Conservation (phyloP, 768 basidiomycete genomes). For the Boletellus ananas region DNA sequence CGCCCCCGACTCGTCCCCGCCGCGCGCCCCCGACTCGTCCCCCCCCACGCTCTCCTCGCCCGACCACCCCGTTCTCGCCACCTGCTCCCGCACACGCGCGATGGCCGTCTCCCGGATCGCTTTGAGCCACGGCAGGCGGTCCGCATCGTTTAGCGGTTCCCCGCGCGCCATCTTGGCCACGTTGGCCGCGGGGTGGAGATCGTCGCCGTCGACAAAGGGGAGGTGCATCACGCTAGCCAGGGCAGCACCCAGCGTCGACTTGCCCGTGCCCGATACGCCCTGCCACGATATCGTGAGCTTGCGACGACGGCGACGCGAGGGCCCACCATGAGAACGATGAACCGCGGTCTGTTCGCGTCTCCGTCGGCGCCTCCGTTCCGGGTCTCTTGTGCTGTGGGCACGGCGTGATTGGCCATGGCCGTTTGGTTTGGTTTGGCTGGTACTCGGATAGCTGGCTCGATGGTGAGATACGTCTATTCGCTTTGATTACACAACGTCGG, state of each 20-base stretch:
- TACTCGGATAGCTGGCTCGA: neutral
- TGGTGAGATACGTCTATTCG: neutral
- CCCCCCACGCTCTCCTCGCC: neutral
- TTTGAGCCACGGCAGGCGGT: slow-evolving; percentile 84
- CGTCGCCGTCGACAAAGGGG: slow-evolving; percentile 87
- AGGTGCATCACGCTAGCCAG: slow-evolving; percentile 58
- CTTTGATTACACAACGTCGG: neutral
- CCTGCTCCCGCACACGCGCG: slow-evolving; percentile 16
- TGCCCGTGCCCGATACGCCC: slow-evolving; percentile 76
- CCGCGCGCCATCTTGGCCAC: slow-evolving; percentile 86
- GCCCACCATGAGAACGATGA: slow-evolving; percentile 52
- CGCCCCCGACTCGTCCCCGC: no score
- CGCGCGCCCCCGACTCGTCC: no score
- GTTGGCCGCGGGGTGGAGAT: slow-evolving; percentile 77
- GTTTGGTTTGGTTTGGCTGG: no score
- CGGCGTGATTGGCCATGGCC: no score
- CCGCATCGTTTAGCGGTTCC: slow-evolving; percentile 70
- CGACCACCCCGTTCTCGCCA: neutral
- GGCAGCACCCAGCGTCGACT: slow-evolving; percentile 63
- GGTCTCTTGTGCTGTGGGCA: neutral
- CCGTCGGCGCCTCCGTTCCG: no score
- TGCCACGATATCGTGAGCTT: slow-evolving; percentile 22
- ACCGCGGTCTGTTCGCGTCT: slow-evolving; percentile 11
- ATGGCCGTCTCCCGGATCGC: slow-evolving; percentile 61
- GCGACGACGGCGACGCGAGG: no score